These are phyloP conservation scores for Trichoderma hamatum DNA, from an alignment of 2,329 filamentous ascomycete genomes.

Conservation along the genomic window DNA sequence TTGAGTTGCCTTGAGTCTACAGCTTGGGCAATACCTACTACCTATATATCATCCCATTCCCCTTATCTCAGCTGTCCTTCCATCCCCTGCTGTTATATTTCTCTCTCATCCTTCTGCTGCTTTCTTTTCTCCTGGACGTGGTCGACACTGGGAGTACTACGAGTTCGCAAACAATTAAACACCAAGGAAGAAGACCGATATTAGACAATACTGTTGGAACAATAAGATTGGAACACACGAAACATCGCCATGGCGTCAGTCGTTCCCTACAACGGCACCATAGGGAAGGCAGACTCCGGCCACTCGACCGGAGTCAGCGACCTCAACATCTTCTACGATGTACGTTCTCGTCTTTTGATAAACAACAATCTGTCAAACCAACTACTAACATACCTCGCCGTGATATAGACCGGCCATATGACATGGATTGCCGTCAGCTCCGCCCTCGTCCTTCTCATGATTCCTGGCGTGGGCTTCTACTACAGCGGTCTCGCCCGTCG, in stretches of 20 bases:
- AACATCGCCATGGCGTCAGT: conserved; percentile 34
- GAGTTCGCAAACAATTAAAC: background rate
- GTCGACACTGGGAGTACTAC: background rate
- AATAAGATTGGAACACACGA: background rate
- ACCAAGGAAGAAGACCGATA: background rate
- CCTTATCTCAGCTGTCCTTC: background rate
- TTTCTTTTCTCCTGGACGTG: background rate
- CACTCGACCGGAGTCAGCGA: conserved; percentile 61
- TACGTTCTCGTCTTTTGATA: conserved; percentile 44
- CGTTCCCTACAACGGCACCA: conserved; percentile 55
- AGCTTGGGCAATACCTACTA: background rate
- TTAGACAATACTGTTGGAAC: background rate
- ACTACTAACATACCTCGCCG: conserved; percentile 5
- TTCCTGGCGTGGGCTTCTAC: conserved; percentile 92
- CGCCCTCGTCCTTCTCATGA: conserved; percentile 86
- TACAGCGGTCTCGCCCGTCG: conserved; percentile 87
- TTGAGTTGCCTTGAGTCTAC: conserved; percentile 1
- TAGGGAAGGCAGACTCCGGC: conserved; percentile 53
- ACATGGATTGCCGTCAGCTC: conserved; percentile 77
- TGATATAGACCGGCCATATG: conserved; percentile 71
- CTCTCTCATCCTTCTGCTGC: conserved; percentile 1
- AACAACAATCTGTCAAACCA: background rate
- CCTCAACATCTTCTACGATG: conserved; percentile 84
- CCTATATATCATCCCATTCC: conserved; percentile 16
- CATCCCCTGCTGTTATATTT: background rate